These are phyloP conservation scores for Agaricus subrufescens DNA, from an alignment of 768 basidiomycete genomes.

Conservation along the genomic window DNA sequence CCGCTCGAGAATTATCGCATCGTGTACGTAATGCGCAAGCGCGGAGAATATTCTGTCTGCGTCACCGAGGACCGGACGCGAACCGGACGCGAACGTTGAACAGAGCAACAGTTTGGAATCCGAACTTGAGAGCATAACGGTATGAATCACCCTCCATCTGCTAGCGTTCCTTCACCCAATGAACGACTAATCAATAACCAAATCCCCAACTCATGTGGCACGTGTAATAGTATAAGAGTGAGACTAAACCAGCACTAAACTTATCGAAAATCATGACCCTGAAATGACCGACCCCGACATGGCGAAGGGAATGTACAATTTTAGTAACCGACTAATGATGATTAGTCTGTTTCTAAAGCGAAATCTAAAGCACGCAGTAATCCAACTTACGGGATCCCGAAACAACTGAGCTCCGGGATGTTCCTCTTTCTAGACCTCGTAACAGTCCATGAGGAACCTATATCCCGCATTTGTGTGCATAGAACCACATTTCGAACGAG, in stretches of 20 bases:
- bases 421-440: constrained; percentile 53
- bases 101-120: no score
- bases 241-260: constrained; percentile 1
- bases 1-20: no score
- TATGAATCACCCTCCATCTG: constrained; percentile 75
- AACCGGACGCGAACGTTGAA: no score
- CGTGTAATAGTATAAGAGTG: no score
- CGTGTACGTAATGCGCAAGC: no score
- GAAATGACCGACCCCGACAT: no score
- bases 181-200: constrained; percentile 49
- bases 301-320: constrained; percentile 43
- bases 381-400: constrained; percentile 67
- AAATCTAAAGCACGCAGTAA: no score
- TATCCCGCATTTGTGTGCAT: constrained; percentile 14
- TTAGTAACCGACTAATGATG: constrained; percentile 60
- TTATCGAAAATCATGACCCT: constrained; percentile 42
- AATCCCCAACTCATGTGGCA: neutral
- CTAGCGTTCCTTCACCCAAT: constrained; percentile 64
- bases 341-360: neutral
- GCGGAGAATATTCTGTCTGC: no score
- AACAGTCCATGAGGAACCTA: constrained; percentile 51
- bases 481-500: constrained; percentile 47
- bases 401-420: constrained; percentile 63
- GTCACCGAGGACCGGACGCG: no score
- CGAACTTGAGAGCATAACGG: constrained; percentile 8